Percentiles rank a stretch among this genome's conserved stretches.
Conservation (phyloP, 176 grass and related monocot species). For the Lolium multiflorum region DNA sequence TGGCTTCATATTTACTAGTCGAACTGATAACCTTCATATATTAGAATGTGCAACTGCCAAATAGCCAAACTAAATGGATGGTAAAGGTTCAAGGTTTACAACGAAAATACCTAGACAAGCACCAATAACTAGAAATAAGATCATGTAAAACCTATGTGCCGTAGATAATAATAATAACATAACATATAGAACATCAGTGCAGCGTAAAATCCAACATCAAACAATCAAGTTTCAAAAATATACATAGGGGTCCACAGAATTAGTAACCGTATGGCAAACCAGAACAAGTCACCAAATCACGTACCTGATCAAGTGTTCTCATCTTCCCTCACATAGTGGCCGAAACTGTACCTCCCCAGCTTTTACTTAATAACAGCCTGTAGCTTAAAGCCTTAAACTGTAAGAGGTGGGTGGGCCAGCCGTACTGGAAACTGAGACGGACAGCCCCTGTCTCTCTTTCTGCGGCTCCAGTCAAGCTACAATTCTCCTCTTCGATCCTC, state of each 20-base stretch:
- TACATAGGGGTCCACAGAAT: background rate
- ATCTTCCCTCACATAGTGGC: background rate
- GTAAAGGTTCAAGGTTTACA: background rate
- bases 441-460: background rate
- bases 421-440: background rate
- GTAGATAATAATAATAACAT: background rate
- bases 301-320: background rate
- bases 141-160: background rate
- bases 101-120: background rate
- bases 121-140: constrained; percentile 13
- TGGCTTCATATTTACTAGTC: background rate
- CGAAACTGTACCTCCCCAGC: background rate
- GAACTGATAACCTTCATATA: background rate
- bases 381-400: background rate
- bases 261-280: background rate
- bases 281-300: background rate
- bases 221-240: background rate
- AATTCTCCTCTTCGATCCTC: background rate
- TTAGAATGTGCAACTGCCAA: background rate
- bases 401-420: constrained; percentile 1
- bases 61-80: background rate
- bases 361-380: constrained; percentile 9
- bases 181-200: background rate
- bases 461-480: constrained; percentile 17
- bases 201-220: constrained; percentile 5